Conservation (phyloP, 2,329 filamentous ascomycete species). For the Epichloe coenophiala region DNA sequence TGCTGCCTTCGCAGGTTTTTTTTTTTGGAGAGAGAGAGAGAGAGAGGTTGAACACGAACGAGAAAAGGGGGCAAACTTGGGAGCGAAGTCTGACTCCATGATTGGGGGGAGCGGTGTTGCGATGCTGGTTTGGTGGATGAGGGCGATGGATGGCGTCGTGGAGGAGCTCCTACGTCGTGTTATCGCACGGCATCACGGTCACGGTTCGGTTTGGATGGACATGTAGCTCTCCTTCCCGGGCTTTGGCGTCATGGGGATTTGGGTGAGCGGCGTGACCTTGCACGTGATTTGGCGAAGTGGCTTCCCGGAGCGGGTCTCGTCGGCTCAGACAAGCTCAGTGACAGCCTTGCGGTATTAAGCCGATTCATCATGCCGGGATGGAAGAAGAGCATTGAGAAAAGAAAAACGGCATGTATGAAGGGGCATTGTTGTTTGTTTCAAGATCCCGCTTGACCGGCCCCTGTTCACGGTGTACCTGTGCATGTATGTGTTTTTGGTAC, state of each 20-base stretch:
- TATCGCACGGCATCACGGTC: constrained; percentile 1
- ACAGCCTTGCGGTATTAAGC: too few relatives aligned
- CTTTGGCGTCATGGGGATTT: constrained; percentile 2
- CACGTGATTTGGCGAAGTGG: constrained; percentile 2
- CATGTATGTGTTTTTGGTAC: too few relatives aligned
- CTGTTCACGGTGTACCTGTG: too few relatives aligned
- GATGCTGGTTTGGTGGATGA: neutral
- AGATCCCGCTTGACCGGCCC: too few relatives aligned
- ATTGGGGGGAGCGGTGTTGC: constrained; percentile 10
- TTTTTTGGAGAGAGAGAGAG: too few relatives aligned
- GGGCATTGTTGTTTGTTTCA: too few relatives aligned
- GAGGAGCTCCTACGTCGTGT: constrained; percentile 1
- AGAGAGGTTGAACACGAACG: constrained; percentile 33
- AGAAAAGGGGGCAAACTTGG: constrained; percentile 85
- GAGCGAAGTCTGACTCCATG: constrained; percentile 51
- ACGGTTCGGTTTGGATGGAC: neutral
- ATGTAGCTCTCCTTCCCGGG: neutral
- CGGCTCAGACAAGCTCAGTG: too few relatives aligned
- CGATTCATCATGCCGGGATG: too few relatives aligned
- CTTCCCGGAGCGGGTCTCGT: too few relatives aligned
- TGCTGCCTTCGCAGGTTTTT: neutral
- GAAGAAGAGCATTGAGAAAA: too few relatives aligned
- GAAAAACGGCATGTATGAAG: too few relatives aligned
- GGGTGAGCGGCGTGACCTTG: neutral
- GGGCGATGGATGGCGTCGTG: neutral